Conservation (phyloP, 2,329 filamentous ascomycete species). For the Hawksworthiomyces lignivorus region DNA sequence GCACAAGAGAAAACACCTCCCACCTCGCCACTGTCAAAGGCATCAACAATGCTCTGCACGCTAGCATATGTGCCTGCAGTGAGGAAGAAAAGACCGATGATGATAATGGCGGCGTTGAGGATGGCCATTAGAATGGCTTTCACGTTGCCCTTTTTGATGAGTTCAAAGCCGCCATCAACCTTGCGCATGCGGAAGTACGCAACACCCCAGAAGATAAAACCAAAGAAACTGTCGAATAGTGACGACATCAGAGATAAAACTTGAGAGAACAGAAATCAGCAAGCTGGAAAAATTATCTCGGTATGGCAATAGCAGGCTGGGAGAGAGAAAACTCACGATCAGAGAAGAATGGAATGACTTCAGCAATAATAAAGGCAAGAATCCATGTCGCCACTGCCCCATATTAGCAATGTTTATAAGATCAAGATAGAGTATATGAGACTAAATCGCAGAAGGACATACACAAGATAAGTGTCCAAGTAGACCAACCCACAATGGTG, state of each 20-base stretch:
- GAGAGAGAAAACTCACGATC: constrained; percentile 42
- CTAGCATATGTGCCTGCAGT: constrained; percentile 73
- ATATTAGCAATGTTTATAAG: constrained; percentile 1
- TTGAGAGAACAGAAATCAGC: constrained; percentile 20
- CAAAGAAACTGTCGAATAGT: constrained; percentile 86
- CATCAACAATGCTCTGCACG: constrained; percentile 66
- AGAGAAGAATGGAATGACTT: constrained; percentile 89
- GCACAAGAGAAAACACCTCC: constrained; percentile 68
- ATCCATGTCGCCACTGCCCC: constrained; percentile 60
- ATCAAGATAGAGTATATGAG: not conserved
- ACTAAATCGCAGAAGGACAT: constrained; percentile 20
- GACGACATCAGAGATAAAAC: constrained; percentile 72
- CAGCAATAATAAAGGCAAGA: constrained; percentile 84
- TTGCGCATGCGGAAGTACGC: constrained; percentile 71
- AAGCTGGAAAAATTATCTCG: too few species aligned
- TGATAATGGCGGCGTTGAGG: constrained; percentile 66
- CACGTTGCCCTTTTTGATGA: constrained; percentile 45
- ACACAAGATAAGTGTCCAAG: constrained; percentile 68
- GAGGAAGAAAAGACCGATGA: constrained; percentile 73
- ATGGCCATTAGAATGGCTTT: constrained; percentile 45
- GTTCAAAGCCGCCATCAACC: constrained; percentile 50
- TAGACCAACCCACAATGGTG: constrained; percentile 71
- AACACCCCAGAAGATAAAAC: constrained; percentile 91
- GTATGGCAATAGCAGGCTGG: constrained; percentile 26
- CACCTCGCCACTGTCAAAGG: constrained; percentile 58